Base-by-base conservation (phyloP, 2,329 filamentous ascomycete genomes). In the Alternaria sp. region DNA sequence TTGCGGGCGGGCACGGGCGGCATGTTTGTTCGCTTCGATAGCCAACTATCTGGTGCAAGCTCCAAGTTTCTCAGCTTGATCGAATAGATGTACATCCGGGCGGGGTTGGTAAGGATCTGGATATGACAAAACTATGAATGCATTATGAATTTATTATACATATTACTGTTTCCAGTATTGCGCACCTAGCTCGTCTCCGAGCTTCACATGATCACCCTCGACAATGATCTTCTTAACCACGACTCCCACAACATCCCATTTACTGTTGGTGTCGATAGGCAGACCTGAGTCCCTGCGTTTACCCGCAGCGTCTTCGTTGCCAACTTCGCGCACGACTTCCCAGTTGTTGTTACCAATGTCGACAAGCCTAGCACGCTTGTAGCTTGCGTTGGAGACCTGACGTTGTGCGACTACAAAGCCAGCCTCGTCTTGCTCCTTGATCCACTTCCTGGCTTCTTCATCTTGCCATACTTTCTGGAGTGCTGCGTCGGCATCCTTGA, bases 171-270 rank as follows among this genome's bases (percentile, higher is more conserved):
- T 62, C 73, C 74, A 77, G 54, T 73, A 76, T 36, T 70, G 63
- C 28, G 67, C 64, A 26, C 71, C 72, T 26, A 77, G 43, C 61
- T 76, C 75, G 20, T 74, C 73, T n/a, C 75, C 75, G 18, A 78
- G 64, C 48, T 60, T 69, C 28, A 73, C 66, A 18, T 67, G 46
- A 22, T 73, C 70, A 3, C 73, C 71, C 20, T 71, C 67, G 4
- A 72, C 63, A 6, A 74, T 49, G 7, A 78, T 68, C 62, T 71
- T 70, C 55, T 62, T 66, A 1, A 76, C 71, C n/a, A 75, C 65
- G 4, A 77, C 74, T 3, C 75, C 75, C 2, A 78, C 74, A 7
- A 74, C 69, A 61, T 78, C 75, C 58, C 63, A 67, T 64, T 78
- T 76, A 52, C 73, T 76, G 34, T 72, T 67, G 4, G 75, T 78